Evolutionary conservation across 2,329 filamentous ascomycete species (phyloP).

Genomic region (Fusarium denticulatum): DNA sequence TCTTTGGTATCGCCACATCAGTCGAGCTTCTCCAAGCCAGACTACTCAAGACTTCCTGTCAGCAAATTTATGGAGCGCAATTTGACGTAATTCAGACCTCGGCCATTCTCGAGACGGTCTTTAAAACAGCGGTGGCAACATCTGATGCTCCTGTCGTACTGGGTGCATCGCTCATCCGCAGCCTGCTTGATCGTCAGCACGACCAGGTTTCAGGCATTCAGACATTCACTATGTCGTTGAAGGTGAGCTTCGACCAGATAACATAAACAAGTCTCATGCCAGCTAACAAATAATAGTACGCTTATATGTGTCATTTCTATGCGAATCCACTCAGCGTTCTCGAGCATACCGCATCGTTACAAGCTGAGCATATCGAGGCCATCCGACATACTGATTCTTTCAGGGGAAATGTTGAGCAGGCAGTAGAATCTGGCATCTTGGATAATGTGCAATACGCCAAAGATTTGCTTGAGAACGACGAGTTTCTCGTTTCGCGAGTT

Average conservation of each 20-base stretch:
- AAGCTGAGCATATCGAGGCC: constrained; percentile 72
- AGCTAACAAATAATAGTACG: constrained; percentile 64
- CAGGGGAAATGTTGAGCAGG: constrained; percentile 60
- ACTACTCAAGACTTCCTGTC: constrained; percentile 73
- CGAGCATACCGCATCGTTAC: constrained; percentile 55
- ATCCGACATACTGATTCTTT: constrained; percentile 77
- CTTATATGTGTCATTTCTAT: constrained; percentile 88
- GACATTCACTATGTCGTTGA: constrained; percentile 74
- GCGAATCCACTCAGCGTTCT: constrained; percentile 79
- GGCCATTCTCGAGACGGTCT: constrained; percentile 77
- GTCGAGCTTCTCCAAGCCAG: constrained; percentile 82
- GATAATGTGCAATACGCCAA: constrained; percentile 55
- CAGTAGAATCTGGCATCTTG: constrained; percentile 55
- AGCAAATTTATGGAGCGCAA: constrained; percentile 73
- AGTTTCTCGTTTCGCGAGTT: constrained; percentile 60
- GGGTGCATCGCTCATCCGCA: constrained; percentile 70
- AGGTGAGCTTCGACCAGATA: constrained; percentile 56
- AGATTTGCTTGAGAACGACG: constrained; percentile 68
- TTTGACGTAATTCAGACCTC: constrained; percentile 81
- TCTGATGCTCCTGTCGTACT: constrained; percentile 67
- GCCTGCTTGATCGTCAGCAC: constrained; percentile 75
- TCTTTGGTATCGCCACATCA: constrained; percentile 85
- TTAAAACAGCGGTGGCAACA: constrained; percentile 71
- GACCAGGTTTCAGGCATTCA: constrained; percentile 82
- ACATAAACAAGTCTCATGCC: background rate